These are phyloP conservation scores for Penicillium nordicum DNA, from an alignment of 2,329 filamentous ascomycete species.

Conservation along the genomic window DNA sequence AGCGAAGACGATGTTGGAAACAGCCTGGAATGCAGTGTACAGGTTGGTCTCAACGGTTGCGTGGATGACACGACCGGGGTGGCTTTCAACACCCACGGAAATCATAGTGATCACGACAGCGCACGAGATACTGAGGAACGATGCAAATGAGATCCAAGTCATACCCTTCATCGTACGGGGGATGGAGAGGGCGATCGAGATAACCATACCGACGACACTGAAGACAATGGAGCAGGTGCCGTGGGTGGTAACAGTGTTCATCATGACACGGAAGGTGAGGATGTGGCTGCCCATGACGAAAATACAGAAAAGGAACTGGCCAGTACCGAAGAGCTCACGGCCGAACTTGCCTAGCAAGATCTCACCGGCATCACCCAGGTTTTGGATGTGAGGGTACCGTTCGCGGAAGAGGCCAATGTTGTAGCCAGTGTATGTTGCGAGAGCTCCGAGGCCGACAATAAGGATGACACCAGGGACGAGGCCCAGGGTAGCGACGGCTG, in stretches of 20 bases:
- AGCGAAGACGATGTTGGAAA: conserved; percentile 68
- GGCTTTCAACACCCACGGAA: conserved; percentile 55
- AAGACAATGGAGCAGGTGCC: conserved; percentile 62
- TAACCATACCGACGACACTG: conserved; percentile 56
- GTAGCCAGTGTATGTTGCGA: conserved; percentile 59
- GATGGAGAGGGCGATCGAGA: conserved; percentile 46
- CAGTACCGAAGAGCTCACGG: conserved; percentile 60
- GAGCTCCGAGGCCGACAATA: conserved; percentile 52
- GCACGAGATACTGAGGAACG: conserved; percentile 61
- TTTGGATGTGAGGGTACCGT: conserved; percentile 57
- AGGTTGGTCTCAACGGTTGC: conserved; percentile 45
- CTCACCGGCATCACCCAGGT: conserved; percentile 65
- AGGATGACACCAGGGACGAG: conserved; percentile 48
- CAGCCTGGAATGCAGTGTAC: conserved; percentile 58
- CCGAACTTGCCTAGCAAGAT: conserved; percentile 60
- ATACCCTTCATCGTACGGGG: conserved; percentile 62
- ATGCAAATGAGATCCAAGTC: conserved; percentile 58
- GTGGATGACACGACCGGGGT: conserved; percentile 37
- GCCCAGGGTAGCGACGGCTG: conserved; percentile 23
- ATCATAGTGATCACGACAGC: conserved; percentile 67
- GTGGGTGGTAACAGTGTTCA: conserved; percentile 61
- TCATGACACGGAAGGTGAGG: conserved; percentile 65
- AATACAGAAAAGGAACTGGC: conserved; percentile 62
- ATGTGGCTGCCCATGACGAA: conserved; percentile 70
- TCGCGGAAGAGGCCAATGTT: conserved; percentile 59